Evolutionary conservation across 495 filamentous ascomycete species (phyloP), one percentile per base, ranked within the genome.

Genomic region (Lichenothelia convexa): DNA sequence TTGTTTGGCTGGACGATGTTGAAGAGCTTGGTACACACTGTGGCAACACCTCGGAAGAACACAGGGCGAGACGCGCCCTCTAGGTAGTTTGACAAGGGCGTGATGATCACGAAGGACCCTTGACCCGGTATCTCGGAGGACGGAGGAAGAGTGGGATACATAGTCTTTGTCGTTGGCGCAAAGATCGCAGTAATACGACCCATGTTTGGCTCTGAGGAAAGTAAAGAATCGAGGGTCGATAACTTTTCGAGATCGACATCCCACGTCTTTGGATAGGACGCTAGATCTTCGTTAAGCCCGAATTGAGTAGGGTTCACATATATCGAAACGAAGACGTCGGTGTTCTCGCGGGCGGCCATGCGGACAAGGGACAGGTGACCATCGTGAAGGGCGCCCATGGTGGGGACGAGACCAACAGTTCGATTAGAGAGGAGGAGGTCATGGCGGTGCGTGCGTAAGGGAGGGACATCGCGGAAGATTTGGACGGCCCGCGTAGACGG

Each of bases 271-370:
- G 89, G 89, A 50, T 97, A 97, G 39, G 67, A 79, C 21, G 63
- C 68, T 7, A 97, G 61, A 47, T 97, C 89, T 52, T 97, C 89
- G 35, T 72, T 73, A 9, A 86, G 64, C 4, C 86, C 87, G 51
- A 97, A 97, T 61, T 95, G 89, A 1, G 91, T 87, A 5, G 89
- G 89, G 52, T 97, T 97, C 47, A 97, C 81, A 50, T 80, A 97
- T 49, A 95, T 77, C 50, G 73, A 78, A 29, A 95, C 80, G 38
- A 93, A 74, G 34, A 95, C 75, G 44, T 78, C 67, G 40, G 78
- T 73, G 57, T 85, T 89, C 50, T 91, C 81, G 37, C 64, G 55
- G 0, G 86, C 91, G 4, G 89, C 89, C 44, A 75, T 67, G 21
- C 85, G 84, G 48, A 93, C 80, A 5, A 95, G 63, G 9, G 80